Evolutionary conservation across 805 yeast genomes (phyloP).

Genomic region (Tetrapisispora namnaoensis): DNA sequence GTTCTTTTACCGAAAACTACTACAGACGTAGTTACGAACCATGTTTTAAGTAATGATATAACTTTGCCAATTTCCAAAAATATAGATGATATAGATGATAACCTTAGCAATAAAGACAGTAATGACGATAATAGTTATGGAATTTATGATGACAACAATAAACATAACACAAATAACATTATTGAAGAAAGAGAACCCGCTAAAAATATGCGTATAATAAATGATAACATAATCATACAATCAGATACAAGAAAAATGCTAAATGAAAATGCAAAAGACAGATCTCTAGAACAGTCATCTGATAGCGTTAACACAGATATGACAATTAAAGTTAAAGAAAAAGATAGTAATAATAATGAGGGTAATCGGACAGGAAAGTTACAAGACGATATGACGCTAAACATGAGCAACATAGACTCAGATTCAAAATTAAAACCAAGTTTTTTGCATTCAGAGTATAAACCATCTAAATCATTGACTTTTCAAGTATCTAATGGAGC

Average conservation of each 20-base stretch:
- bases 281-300: neutral
- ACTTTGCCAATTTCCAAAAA: neutral
- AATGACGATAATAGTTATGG: neutral
- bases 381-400: neutral
- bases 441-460: neutral
- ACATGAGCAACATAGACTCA: neutral
- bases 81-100: neutral
- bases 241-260: neutral
- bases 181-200: neutral
- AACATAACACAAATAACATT: neutral
- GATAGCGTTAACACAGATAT: neutral
- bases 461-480: constrained; percentile 9
- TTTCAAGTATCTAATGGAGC: constrained; percentile 20
- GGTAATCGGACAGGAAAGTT: neutral
- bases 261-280: neutral
- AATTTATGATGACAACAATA: neutral
- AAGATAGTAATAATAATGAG: neutral
- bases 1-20: constrained; percentile 21
- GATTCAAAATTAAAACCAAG: neutral
- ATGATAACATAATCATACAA: neutral
- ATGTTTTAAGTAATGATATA: constrained; percentile 20
- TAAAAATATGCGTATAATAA: neutral
- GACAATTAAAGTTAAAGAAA: neutral
- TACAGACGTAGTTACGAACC: constrained; percentile 24
- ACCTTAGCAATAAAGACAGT: neutral